Evolutionary conservation across 129 eudicot genomes (phyloP), one percentile per base, ranked within the genome.

Genomic region (Heracleum sosnowskyi): DNA sequence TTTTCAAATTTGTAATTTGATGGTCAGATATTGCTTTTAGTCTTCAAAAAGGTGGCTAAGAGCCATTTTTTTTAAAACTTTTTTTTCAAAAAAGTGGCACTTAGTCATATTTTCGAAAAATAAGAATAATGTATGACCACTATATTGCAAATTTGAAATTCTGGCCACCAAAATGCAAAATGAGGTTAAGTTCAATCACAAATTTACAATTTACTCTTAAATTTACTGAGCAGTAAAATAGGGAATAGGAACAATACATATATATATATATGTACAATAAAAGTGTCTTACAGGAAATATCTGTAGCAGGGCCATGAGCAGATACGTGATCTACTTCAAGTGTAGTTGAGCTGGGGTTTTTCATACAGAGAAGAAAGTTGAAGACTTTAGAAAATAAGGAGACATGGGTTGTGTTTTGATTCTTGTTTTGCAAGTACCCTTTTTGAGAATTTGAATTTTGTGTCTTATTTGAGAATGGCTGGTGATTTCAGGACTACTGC

Each of bases 401-500:
- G 60, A 34, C 49, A 39, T 69, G 37, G n/a, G 37, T 1, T 29
- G 75, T 40, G 49, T 72, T 40, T 10, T 9, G 37, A 41, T 44
- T 73, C 36, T 73, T 26, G 55, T 73, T 73, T 44, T 34, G n/a
- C 37, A 44, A 15, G n/a, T 44, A 42, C 60, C 60, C 62, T 42
- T 28, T 41, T 41, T 72, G 51, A 0, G 51, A 39, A 71, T 24
- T 71, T 3, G 87, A 79, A 62, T 62, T 82, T 73, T 55, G 85
- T 18, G 73, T 81, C 80, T 82, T 75, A 80, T 82, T 74, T 75
- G 85, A 5, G 85, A 87, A n/a, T 84, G 68, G 40, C 76, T 81
- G 60, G 71, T 79, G 60, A 74, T 82, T 82, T 89, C 85, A 78
- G 87, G 81, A 76, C 55, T 9, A 2, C 64, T n/a, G 33, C 11